phyloP scores from a whole-genome alignment of 805 yeast genomes.

The Wickerhamomyces silvicola region DNA sequence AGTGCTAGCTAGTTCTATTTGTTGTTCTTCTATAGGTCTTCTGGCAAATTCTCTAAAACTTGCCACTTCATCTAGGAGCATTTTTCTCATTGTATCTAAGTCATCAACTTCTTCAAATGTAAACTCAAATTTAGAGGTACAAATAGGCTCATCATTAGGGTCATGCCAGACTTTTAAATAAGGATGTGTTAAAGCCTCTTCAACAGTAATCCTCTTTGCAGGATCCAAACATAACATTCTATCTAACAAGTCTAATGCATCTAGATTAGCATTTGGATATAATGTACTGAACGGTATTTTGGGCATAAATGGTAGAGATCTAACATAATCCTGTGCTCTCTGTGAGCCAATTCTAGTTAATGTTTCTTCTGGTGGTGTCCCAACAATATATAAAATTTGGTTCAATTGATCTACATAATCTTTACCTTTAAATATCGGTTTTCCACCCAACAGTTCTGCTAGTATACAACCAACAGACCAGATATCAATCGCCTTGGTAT shows the following conservation, averaged over 20 bases:
- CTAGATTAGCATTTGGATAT: slow-evolving; percentile 82
- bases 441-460: slow-evolving; percentile 88
- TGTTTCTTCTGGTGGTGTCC: slow-evolving; percentile 83
- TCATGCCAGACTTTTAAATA: slow-evolving; percentile 88
- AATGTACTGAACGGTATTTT: slow-evolving; percentile 63
- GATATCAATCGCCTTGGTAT: slow-evolving; percentile 92
- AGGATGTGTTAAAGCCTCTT: slow-evolving; percentile 84
- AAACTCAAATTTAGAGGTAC: slow-evolving; percentile 78
- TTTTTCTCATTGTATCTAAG: slow-evolving; percentile 61
- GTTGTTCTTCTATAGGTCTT: slow-evolving; percentile 59
- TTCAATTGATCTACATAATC: slow-evolving; percentile 94
- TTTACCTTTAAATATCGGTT: slow-evolving; percentile 88
- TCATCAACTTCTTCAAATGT: slow-evolving; percentile 77
- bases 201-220: slow-evolving; percentile 73
- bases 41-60: slow-evolving; percentile 77
- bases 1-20: slow-evolving; percentile 29
- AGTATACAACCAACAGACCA: slow-evolving; percentile 98
- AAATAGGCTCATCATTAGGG: slow-evolving; percentile 84
- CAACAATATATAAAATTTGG: slow-evolving; percentile 78
- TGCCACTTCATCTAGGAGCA: slow-evolving; percentile 76
- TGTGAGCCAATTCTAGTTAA: slow-evolving; percentile 68
- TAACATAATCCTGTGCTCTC: slow-evolving; percentile 87
- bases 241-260: slow-evolving; percentile 75
- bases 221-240: slow-evolving; percentile 87
- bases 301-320: slow-evolving; percentile 77